Evolutionary conservation across 257 asterid genomes (phyloP), one percentile per base, ranked within the genome.

Genomic region (Rhazya stricta): DNA sequence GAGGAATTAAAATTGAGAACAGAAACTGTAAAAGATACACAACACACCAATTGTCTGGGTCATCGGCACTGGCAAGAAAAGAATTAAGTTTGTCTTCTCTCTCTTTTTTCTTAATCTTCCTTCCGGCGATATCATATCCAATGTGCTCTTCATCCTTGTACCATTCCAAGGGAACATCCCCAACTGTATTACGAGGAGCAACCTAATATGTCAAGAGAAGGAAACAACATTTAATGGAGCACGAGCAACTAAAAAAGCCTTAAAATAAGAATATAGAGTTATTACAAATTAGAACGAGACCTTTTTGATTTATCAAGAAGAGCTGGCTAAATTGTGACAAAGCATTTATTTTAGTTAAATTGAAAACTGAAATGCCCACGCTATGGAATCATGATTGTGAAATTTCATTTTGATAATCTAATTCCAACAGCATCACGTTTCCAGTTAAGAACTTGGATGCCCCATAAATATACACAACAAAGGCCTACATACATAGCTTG

Each of bases 121-220:
- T 91, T 74, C 99, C 99, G 42, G 91, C 72, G 75, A 88, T 60
- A 79, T 92, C 93, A 83, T 95, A 95, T 80, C 99, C 99, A 68
- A 92, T 87, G 79, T 95, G 99, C 83, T 84, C 99, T 88, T 95
- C 99, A 62, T 95, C 97, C 79, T 84, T 79, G 86, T 95, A 95
- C 97, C 97, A 95, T 69, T 68, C 80, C 80, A 92, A 81, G 34
- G 99, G 99, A 77, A 95, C 97, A 83, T 87, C 76, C 67, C 99
- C 99, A 76, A 92, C 56, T 4, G 99, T 95, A 84, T 95, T 95
- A 72, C 91, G 97, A 74, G 99, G 97, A 69, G 86, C 87, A 81
- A 91, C 96, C 99, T 94, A 80, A 68, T 70, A 75, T 4, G 74
- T 72, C 34, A 81, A 75, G 61, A 79, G 50, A 68, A 19, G 34